phyloP scores from a whole-genome alignment of 768 basidiomycete genomes.

The Tulasnella sp. region DNA sequence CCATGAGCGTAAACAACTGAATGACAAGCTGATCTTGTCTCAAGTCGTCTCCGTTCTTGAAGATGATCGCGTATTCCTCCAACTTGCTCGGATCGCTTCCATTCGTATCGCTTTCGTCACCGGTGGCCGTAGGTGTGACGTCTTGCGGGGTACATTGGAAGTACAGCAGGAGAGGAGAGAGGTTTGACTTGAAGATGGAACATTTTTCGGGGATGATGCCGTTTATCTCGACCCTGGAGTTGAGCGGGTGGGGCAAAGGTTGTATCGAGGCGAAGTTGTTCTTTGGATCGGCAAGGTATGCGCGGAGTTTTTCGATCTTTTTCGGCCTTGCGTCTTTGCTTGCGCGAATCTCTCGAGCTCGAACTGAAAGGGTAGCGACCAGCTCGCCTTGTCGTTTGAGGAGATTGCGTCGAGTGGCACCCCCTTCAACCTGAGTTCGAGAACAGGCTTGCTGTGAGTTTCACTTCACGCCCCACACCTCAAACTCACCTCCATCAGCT shows the following conservation, averaged over 20 bases:
- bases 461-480: background rate
- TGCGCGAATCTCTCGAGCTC: constrained; percentile 77
- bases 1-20: constrained; percentile 98
- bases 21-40: constrained; percentile 97
- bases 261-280: constrained; percentile 68
- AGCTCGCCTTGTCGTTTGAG: constrained; percentile 87
- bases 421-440: constrained; percentile 52
- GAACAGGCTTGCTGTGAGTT: background rate
- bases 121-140: background rate
- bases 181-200: constrained; percentile 94
- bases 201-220: constrained; percentile 90
- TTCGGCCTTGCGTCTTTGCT: constrained; percentile 92
- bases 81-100: background rate
- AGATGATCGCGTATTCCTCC: constrained; percentile 87
- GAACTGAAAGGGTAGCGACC: constrained; percentile 74
- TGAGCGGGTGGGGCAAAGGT: constrained; percentile 76
- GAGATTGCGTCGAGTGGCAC: constrained; percentile 74
- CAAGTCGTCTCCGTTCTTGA: constrained; percentile 98
- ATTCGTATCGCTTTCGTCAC: constrained; percentile 42
- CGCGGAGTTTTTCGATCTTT: constrained; percentile 94
- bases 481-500: constrained; percentile 66
- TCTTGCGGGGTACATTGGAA: constrained; percentile 53
- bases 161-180: constrained; percentile 83
- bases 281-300: constrained; percentile 76
- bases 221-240: constrained; percentile 74